Percentiles rank a stretch among this genome's conserved stretches.
Evolutionary conservation across 179 eudicot species (phyloP).

Genomic region (Dionaea muscipula): DNA sequence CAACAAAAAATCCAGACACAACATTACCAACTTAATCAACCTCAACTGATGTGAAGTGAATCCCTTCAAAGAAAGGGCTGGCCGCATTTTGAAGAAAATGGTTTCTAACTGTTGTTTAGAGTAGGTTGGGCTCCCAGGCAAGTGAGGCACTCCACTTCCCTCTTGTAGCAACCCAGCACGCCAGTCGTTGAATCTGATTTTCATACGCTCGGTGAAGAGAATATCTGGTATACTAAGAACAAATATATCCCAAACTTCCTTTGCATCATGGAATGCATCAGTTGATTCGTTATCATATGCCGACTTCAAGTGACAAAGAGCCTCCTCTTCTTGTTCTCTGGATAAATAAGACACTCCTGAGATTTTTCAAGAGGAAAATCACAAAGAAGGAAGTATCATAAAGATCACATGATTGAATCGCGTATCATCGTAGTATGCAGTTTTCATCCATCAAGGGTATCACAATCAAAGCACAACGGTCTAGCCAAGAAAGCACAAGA

Average conservation of each 20-base stretch:
- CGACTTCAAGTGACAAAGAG: constrained; percentile 34
- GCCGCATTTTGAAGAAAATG: constrained; percentile 67
- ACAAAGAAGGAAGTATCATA: constrained; percentile 14
- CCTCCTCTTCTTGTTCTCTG: constrained; percentile 84
- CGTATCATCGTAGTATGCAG: background rate
- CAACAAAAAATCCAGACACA: background rate
- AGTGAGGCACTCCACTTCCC: constrained; percentile 24
- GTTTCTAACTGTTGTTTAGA: constrained; percentile 44
- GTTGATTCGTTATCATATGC: constrained; percentile 30
- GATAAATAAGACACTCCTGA: constrained; percentile 99
- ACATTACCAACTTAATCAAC: constrained; percentile 78
- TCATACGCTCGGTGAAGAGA: constrained; percentile 75
- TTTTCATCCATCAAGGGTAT: too few relatives aligned
- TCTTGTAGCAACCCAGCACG: constrained; percentile 35
- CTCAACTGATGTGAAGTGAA: constrained; percentile 76
- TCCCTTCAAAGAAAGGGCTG: constrained; percentile 62
- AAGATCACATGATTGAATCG: background rate
- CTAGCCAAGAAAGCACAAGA: too few relatives aligned
- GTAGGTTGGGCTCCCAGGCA: constrained; percentile 23
- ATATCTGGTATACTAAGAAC: constrained; percentile 54
- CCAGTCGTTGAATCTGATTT: constrained; percentile 59
- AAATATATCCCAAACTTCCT: constrained; percentile 33
- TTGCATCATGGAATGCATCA: constrained; percentile 18
- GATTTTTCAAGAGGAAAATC: constrained; percentile 44
- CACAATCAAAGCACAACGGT: too few relatives aligned